Base-by-base conservation (phyloP, 148 eudicot genomes). In the Amaranthus hypochondriacus region DNA sequence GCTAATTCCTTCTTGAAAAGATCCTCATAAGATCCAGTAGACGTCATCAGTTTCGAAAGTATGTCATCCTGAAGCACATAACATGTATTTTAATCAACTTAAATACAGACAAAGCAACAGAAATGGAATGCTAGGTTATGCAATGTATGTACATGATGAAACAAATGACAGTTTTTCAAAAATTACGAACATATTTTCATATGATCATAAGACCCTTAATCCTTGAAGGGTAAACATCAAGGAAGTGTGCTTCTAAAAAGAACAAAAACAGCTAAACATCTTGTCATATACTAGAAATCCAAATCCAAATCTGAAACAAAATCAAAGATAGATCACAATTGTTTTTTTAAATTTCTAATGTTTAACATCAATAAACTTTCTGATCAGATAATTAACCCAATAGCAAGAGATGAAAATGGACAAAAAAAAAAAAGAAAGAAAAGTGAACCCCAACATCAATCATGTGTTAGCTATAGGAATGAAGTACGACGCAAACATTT, bases 11-110 rank as follows among this genome's bases (percentile, higher is more conserved):
- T 92, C 81, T 89, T 89, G 56, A 92, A 95, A 70, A 95, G 97
- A 84, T 95, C 99, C 76, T 95, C 99, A 76, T 89, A 89, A 11
- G 99, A 95, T 65, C 99, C 99, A 70, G 90, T 87, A 50, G 81
- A 85, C 12, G 96, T 86, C 99, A 95, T 95, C 83, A 92, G 83
- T 85, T 95, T 95, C 57, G 99, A 97, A 48, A 92, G 90, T 72
- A 95, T 89, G 82, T 95, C 97, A 85, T 92, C 99, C 99, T 95
- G 86, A 77, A 69, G 48, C 58, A 76, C 56, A 71, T 74, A 39
- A 69, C 42, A 80, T 9, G 46, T 15, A 74, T 69, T 74, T 71
- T 48, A 84, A 48, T 55, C 55, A 70, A 58, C 58, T 42, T 11
- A 28, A 6, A 2, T 7, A 61, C 5, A 15, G 52, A 3, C 5